Evolutionary conservation across 2,329 filamentous ascomycete genomes (phyloP), one percentile per base, ranked within the genome.

Genomic region (Cryphonectria radicalis): DNA sequence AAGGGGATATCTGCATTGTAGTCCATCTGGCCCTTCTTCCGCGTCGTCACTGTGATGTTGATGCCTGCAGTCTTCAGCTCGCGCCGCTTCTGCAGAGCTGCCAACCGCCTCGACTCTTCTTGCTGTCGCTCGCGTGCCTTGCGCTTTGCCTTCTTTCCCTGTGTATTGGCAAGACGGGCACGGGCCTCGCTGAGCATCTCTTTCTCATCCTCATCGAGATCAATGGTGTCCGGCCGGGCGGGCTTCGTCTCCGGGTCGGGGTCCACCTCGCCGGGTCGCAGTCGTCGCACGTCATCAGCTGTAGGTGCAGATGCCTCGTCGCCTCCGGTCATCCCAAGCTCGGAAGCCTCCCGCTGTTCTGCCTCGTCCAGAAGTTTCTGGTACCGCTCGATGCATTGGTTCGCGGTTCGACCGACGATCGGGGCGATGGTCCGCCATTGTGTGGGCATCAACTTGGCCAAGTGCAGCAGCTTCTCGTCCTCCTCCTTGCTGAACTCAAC

Each of bases 1-100:
- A 99, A 98, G 0, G 96, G 96, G 75, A 99, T 97, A 77, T 99
- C 96, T 77, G 96, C 96, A 81, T 99, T 99, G 85, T 99, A 99
- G 82, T 99, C 96, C 94, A 99, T 99, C 84, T 98, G 92, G 0
- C 96, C 96, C 85, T 94, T 91, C 85, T 98, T 98, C 73, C 92
- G 90, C 19, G 92, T 96, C 3, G 91, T 90, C 70, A 98, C 91
- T 82, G 98, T 99, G 84, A 98, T 94, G 81, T 99, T 99, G 83
- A 99, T 98, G 64, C 96, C 96, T 1, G 96, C 94, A 79, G 95
- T 97, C 84, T 99, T 99, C 75, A 99, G 89, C 83, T 99, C 96
- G 76, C 96, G 90, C 55, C 96, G 90, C 85, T 99, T 99, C 84
- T 98, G 96, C 74, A 99, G 84, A 53, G 95, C 90, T 1, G 96